Base-by-base conservation (phyloP, 2,329 filamentous ascomycete genomes). In the Annulohypoxylon truncatum region DNA sequence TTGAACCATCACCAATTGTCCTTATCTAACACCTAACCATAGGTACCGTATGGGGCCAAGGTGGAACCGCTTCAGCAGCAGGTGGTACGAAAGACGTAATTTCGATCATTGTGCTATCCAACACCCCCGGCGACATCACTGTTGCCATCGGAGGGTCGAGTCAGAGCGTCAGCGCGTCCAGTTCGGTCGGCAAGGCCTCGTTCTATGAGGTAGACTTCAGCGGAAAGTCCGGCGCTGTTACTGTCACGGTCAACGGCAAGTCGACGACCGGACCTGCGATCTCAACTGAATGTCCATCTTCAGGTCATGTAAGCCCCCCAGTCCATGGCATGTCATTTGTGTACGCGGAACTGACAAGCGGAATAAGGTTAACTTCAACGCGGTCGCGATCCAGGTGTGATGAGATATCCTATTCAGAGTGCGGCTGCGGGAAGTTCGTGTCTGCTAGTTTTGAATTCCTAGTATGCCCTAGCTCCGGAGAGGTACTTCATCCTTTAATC, bases 81-180 rank as follows among this genome's bases (percentile, higher is more conserved):
- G 67, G 75, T 4, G 79, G 81, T 12, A 77, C 79, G 1, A 72
- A 80, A 58, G 82, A 85, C 40, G 78, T 80, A 13, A 73, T 85
- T 15, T 85, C 82, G 24, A 73, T 83, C 42, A 78, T 84, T 54
- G 74, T 75, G 7, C 63, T 79, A n/a, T 76, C 76, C 10, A 76
- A 74, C 50, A 69, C 73, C 10, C 42, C 76, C 3, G 74, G 75
- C 4, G 72, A 74, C 2, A 77, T 82, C 51, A 77, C 71, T 0
- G 73, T 83, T 51, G 69, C 72, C 6, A 80, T 83, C 35, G 82
- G 81, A 2, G 75, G 74, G 18, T 40, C 58, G 0, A 71, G 71
- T n/a, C 74, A 76, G 62, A 72, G 74, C 9, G 76, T 79, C 55
- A 71, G 64, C 13, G 68, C 76, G 4, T 73, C 72, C 8, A 76